Conservation (phyloP, 345 rosid species). For the Noccaea caerulescens region DNA sequence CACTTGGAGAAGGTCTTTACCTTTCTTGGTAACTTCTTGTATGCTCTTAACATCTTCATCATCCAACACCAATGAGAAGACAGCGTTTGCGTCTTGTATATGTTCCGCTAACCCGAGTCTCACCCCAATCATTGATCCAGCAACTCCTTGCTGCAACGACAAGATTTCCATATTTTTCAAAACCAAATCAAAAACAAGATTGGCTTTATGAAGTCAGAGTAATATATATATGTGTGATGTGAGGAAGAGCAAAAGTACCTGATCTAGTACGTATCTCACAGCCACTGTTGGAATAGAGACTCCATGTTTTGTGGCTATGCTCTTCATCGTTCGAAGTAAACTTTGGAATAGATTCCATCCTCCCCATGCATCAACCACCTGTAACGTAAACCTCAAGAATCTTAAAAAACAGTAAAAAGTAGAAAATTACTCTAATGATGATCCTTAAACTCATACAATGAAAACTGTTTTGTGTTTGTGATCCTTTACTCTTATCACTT, state of each 20-base stretch:
- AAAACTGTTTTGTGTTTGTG: too few species aligned
- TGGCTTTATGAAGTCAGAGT: not conserved
- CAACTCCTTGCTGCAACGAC: slow-evolving; percentile 71
- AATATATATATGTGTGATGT: slow-evolving; percentile 10
- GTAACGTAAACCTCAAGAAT: slow-evolving; percentile 25
- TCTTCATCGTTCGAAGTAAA: slow-evolving; percentile 70
- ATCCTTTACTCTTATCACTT: too few species aligned
- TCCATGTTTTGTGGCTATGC: slow-evolving; percentile 74
- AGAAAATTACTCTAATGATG: slow-evolving; percentile 3
- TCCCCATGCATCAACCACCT: slow-evolving; percentile 99
- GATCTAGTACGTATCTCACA: slow-evolving; percentile 79
- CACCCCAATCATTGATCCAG: slow-evolving; percentile 94
- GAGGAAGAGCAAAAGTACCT: slow-evolving; percentile 49
- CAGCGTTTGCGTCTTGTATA: slow-evolving; percentile 67
- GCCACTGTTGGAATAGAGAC: slow-evolving; percentile 90
- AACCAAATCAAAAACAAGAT: not conserved
- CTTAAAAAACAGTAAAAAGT: not conserved
- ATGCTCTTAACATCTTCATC: slow-evolving; percentile 79
- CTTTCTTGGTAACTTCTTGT: slow-evolving; percentile 57
- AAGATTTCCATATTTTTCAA: slow-evolving; percentile 2
- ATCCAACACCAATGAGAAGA: slow-evolving; percentile 74
- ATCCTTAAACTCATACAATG: not conserved
- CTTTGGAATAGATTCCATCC: slow-evolving; percentile 90
- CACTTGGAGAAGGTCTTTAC: slow-evolving; percentile 76
- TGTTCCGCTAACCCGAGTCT: slow-evolving; percentile 85